Percentiles rank a stretch among this genome's conserved stretches.
These are phyloP conservation scores for Neurospora intermedia DNA, from an alignment of 495 filamentous ascomycete genomes.

Conservation along the genomic window DNA sequence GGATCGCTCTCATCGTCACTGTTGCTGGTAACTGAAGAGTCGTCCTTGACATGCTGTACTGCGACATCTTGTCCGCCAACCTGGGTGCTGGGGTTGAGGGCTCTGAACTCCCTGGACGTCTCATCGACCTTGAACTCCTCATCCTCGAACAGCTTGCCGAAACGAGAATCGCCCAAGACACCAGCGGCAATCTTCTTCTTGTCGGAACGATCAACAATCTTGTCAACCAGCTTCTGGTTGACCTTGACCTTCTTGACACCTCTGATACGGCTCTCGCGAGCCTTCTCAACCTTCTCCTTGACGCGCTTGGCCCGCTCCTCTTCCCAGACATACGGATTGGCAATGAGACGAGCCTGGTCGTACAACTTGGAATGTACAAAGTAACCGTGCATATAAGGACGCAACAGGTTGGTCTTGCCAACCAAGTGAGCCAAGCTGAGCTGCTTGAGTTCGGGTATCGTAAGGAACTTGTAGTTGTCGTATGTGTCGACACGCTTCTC, in stretches of 20 bases:
- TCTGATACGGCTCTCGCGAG: constrained; percentile 81
- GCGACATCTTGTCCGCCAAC: constrained; percentile 18
- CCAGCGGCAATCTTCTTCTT: constrained; percentile 57
- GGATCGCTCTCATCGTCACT: constrained; percentile 25
- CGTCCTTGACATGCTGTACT: constrained; percentile 11
- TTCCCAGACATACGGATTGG: constrained; percentile 85
- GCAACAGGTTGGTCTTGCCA: constrained; percentile 72
- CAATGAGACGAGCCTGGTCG: constrained; percentile 85
- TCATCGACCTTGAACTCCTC: constrained; percentile 90
- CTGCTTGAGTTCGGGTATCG: constrained; percentile 64
- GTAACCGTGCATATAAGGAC: constrained; percentile 98
- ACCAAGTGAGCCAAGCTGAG: constrained; percentile 80
- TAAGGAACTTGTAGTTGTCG: constrained; percentile 98
- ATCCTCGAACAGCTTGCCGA: constrained; percentile 81
- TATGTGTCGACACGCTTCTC: constrained; percentile 64
- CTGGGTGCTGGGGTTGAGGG: constrained; percentile 72
- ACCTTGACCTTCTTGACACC: constrained; percentile 88
- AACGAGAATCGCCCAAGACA: constrained; percentile 73
- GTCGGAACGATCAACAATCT: constrained; percentile 68
- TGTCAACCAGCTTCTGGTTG: constrained; percentile 77
- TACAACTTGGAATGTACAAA: constrained; percentile 89
- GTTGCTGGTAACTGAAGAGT: constrained; percentile 5
- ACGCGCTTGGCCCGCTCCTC: constrained; percentile 78
- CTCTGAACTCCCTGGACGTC: constrained; percentile 71
- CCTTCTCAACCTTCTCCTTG: constrained; percentile 88